phyloP scores from a whole-genome alignment of 2,329 filamentous ascomycete species.

The Dendrostoma leiphaemia region DNA sequence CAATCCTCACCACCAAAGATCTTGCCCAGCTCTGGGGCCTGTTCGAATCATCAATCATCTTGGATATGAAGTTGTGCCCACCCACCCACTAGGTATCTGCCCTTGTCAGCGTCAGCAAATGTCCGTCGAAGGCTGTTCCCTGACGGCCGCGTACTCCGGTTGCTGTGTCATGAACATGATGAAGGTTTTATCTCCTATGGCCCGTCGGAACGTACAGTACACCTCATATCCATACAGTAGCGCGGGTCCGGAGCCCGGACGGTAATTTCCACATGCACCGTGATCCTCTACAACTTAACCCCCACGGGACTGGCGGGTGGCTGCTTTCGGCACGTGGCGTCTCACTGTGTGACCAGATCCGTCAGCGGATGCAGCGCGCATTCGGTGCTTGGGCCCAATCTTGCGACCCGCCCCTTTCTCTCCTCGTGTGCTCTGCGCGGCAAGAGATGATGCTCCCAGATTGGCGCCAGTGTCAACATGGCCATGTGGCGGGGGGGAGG shows the following conservation, averaged over 20 bases:
- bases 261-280: slow-evolving; percentile 7
- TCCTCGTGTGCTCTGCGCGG: background rate
- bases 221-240: too few species aligned
- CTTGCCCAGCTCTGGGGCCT: background rate
- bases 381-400: background rate
- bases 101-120: background rate
- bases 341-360: slow-evolving; percentile 1
- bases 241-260: background rate
- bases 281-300: background rate
- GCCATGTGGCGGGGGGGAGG: too few species aligned
- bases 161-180: too few species aligned
- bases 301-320: background rate
- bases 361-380: background rate
- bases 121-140: background rate
- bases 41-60: too few species aligned
- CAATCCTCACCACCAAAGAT: background rate
- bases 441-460: background rate
- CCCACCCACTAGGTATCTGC: too few species aligned
- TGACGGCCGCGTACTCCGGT: background rate
- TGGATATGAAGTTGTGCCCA: too few species aligned
- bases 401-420: background rate
- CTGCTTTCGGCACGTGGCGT: background rate
- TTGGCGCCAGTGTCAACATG: background rate
- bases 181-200: background rate
- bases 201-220: background rate